Conservation (phyloP, 1,284 basidiomycete species). For the Erythrobasidium hasegawianum region DNA sequence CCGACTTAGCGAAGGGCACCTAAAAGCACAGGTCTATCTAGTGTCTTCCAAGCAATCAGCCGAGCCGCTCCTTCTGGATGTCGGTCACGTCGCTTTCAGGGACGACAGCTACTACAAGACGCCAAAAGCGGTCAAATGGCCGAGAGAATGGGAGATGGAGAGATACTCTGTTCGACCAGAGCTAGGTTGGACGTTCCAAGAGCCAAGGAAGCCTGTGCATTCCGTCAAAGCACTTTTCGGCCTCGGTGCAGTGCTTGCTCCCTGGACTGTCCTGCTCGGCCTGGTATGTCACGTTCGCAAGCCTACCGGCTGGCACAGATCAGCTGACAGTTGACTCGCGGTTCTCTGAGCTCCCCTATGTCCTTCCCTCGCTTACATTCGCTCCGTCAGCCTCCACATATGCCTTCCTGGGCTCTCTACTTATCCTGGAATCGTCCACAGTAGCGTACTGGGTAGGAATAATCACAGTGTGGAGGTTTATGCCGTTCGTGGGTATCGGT, state of each 20-base stretch:
- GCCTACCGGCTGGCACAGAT: too few relatives aligned
- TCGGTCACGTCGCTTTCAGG: slow-evolving; percentile 17
- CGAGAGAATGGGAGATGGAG: slow-evolving; percentile 34
- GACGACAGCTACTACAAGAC: slow-evolving; percentile 18
- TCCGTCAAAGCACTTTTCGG: slow-evolving; percentile 22
- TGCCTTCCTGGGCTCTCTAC: slow-evolving; percentile 17
- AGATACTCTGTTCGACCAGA: slow-evolving; percentile 12
- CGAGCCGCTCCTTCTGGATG: background rate
- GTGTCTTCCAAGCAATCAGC: background rate
- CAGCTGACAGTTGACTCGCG: background rate
- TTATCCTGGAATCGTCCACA: slow-evolving; percentile 14
- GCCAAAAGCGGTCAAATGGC: slow-evolving; percentile 7
- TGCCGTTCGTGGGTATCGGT: slow-evolving; percentile 12
- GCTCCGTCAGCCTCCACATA: background rate
- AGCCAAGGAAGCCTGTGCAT: slow-evolving; percentile 11
- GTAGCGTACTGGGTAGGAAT: slow-evolving; percentile 30
- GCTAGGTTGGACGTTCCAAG: slow-evolving; percentile 19
- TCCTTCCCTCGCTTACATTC: slow-evolving; percentile 8
- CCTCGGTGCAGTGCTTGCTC: slow-evolving; percentile 17
- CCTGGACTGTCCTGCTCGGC: slow-evolving; percentile 21
- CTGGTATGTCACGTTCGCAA: slow-evolving; percentile 9
- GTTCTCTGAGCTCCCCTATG: background rate
- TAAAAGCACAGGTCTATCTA: slow-evolving; percentile 19
- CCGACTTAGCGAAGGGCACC: slow-evolving; percentile 5
- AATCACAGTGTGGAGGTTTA: slow-evolving; percentile 32